Percentiles rank a stretch among this genome's conserved stretches.
These are phyloP conservation scores for Sporothrix pallida DNA, from an alignment of 2,329 filamentous ascomycete genomes.

Conservation along the genomic window DNA sequence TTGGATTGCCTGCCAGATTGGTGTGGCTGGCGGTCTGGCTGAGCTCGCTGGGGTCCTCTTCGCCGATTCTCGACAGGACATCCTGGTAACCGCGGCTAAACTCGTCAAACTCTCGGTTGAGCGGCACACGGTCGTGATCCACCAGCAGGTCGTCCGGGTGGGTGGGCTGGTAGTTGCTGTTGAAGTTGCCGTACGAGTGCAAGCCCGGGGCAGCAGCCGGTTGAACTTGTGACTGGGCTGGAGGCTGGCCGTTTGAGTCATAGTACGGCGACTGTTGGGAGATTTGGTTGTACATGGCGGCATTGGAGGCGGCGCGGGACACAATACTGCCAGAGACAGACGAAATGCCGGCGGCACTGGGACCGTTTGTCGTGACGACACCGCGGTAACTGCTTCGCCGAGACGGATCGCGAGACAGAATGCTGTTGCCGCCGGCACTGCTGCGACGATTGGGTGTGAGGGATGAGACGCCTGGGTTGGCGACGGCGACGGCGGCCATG, in stretches of 20 bases:
- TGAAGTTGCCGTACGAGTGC: conserved; percentile 39
- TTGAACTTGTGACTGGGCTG: not conserved
- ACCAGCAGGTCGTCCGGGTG: conserved; percentile 36
- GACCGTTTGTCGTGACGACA: not conserved
- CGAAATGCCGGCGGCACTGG: not conserved
- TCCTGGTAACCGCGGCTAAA: conserved; percentile 53
- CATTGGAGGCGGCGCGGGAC: not conserved
- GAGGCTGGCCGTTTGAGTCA: conserved; percentile 28
- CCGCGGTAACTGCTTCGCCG: conserved; percentile 23
- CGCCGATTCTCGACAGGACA: conserved; percentile 48
- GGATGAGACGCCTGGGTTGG: not conserved
- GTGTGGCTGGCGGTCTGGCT: conserved; percentile 33
- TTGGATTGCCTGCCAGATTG: conserved; percentile 31
- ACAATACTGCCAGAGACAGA: not conserved
- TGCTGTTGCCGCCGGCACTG: conserved; percentile 10
- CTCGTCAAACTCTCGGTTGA: conserved; percentile 45
- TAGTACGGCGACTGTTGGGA: conserved; percentile 36
- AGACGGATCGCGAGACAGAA: conserved; percentile 33
- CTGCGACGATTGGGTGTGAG: not conserved
- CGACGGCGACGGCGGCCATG: conserved; percentile 3
- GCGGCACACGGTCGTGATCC: conserved; percentile 35
- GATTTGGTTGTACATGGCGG: not conserved
- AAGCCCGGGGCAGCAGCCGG: not conserved
- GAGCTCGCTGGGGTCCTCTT: conserved; percentile 41
- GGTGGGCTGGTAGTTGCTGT: conserved; percentile 41